phyloP scores from a whole-genome alignment of 306 rosid species.

The Dryas drummondii region DNA sequence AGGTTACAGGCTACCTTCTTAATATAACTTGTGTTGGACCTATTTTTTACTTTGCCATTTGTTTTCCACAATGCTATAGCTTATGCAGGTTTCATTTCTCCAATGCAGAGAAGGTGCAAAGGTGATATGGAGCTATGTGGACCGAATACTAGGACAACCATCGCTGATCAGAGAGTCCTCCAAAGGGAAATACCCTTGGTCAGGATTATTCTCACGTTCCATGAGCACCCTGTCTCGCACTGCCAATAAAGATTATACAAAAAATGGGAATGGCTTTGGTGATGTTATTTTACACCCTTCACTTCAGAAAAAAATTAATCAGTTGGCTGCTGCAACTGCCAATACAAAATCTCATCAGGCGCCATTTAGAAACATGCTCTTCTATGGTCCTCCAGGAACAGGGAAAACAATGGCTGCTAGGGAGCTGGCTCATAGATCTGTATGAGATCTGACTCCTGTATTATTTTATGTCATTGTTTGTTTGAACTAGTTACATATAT shows the following conservation, averaged over 20 bases:
- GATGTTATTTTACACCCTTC: slow-evolving; percentile 91
- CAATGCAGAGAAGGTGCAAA: slow-evolving; percentile 90
- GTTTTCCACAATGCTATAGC: slow-evolving; percentile 16
- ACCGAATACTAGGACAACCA: slow-evolving; percentile 96
- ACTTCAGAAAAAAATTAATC: slow-evolving; percentile 80
- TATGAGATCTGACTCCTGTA: slow-evolving; percentile 37
- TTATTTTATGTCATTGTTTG: slow-evolving; percentile 8
- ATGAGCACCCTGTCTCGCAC: slow-evolving; percentile 44
- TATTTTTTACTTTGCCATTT: neutral
- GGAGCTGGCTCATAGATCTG: slow-evolving; percentile 92
- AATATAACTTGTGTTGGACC: slow-evolving; percentile 4
- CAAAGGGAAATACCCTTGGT: slow-evolving; percentile 96
- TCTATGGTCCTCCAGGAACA: slow-evolving; percentile 99
- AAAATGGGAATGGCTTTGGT: slow-evolving; percentile 72
- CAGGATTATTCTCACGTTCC: slow-evolving; percentile 66
- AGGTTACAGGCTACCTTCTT: slow-evolving; percentile 20
- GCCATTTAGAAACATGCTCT: slow-evolving; percentile 94
- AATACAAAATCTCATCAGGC: slow-evolving; percentile 97
- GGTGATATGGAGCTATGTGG: slow-evolving; percentile 98
- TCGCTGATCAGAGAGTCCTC: slow-evolving; percentile 94
- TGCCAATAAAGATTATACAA: slow-evolving; percentile 34
- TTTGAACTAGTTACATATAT: neutral
- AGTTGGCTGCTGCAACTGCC: slow-evolving; percentile 85
- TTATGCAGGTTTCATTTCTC: slow-evolving; percentile 25
- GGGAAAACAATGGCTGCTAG: slow-evolving; percentile 99